Conservation (phyloP, 2,329 filamentous ascomycete species). For the Penicillium sp. region DNA sequence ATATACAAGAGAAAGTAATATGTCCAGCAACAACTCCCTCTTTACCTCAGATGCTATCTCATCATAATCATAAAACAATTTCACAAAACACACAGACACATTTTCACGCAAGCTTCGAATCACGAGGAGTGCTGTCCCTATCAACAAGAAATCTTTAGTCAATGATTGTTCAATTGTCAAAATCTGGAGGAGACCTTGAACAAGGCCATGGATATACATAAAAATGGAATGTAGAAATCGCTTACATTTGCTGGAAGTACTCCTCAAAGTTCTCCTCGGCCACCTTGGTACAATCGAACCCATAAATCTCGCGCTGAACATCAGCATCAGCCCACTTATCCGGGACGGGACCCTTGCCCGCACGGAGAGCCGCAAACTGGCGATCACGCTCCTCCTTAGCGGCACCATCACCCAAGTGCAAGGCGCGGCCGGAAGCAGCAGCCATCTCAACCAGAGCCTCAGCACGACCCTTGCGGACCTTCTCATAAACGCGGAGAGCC, state of each 20-base stretch:
- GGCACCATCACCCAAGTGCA: constrained; percentile 64
- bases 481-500: constrained; percentile 63
- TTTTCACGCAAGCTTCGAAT: constrained; percentile 16
- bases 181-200: neutral
- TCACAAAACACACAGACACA: neutral
- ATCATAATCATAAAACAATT: neutral
- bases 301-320: constrained; percentile 70
- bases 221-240: constrained; percentile 6
- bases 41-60: neutral
- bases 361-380: constrained; percentile 60
- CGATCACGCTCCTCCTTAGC: constrained; percentile 65
- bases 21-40: constrained; percentile 1
- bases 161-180: constrained; percentile 6
- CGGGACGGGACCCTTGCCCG: constrained; percentile 54
- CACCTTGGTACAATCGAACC: constrained; percentile 65
- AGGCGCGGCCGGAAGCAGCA: constrained; percentile 58
- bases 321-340: constrained; percentile 76
- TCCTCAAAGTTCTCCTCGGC: constrained; percentile 60
- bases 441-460: constrained; percentile 64
- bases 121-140: constrained; percentile 15
- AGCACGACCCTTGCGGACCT: constrained; percentile 61
- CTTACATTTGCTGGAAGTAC: constrained; percentile 47
- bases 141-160: constrained; percentile 11
- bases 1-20: constrained; percentile 8
- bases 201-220: constrained; percentile 14